Conservation (phyloP, 768 basidiomycete species). For the Lactarius quietus region DNA sequence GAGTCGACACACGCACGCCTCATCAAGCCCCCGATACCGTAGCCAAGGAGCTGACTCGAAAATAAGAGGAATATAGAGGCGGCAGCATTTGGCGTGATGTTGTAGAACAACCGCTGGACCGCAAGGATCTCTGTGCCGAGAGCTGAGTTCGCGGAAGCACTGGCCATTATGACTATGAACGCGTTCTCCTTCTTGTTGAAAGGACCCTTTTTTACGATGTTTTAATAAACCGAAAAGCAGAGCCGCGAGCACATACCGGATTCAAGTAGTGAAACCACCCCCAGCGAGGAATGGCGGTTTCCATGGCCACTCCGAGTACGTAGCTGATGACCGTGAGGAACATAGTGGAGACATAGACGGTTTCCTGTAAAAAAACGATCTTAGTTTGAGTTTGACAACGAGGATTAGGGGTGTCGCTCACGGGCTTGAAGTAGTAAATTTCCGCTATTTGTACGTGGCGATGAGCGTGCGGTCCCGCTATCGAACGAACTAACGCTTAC, state of each 20-base stretch:
- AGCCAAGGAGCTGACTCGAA: constrained; percentile 41
- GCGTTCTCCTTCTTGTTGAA: constrained; percentile 61
- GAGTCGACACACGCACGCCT: constrained; percentile 36
- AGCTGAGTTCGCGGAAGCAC: constrained; percentile 51
- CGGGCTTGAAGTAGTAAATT: constrained; percentile 61
- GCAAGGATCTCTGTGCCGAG: constrained; percentile 53
- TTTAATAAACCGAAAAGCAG: not conserved
- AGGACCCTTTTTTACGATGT: constrained; percentile 39
- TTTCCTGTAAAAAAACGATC: constrained; percentile 44
- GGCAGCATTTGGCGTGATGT: constrained; percentile 46
- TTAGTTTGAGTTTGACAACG: not conserved
- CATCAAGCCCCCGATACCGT: constrained; percentile 52
- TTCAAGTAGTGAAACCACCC: constrained; percentile 50
- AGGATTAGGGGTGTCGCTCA: constrained; percentile 26
- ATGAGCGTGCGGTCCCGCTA: constrained; percentile 31
- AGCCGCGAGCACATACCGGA: constrained; percentile 37
- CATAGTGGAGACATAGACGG: constrained; percentile 48
- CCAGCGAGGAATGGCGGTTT: constrained; percentile 41
- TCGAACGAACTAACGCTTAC: constrained; percentile 31
- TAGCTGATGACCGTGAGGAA: constrained; percentile 51
- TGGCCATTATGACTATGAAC: constrained; percentile 55
- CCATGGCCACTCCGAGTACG: constrained; percentile 45
- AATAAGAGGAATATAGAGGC: constrained; percentile 44
- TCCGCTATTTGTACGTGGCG: constrained; percentile 50
- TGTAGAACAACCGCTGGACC: constrained; percentile 44